phyloP scores from a whole-genome alignment of 108 stramenopile genomes.

The Epipyxis sp. region DNA sequence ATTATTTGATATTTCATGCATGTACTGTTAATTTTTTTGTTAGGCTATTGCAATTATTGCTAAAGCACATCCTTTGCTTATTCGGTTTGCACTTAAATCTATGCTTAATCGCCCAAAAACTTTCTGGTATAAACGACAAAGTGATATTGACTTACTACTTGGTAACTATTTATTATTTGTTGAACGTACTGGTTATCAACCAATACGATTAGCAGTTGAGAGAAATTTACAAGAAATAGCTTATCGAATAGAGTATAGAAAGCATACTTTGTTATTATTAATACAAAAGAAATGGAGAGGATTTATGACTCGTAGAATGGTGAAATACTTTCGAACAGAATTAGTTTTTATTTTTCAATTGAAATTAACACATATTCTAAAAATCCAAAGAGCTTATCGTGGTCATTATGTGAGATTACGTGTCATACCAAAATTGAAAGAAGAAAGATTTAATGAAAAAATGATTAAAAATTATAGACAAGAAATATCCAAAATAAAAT shows the following conservation, averaged over 20 bases:
- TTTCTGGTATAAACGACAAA: slow-evolving; percentile 13
- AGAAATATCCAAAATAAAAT: not conserved
- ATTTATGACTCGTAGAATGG: slow-evolving; percentile 21
- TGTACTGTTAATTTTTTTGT: no score
- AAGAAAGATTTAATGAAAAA: not conserved
- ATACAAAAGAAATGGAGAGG: slow-evolving; percentile 28
- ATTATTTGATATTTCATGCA: no score
- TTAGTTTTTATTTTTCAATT: not conserved
- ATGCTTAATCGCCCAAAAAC: not conserved
- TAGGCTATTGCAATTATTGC: not conserved
- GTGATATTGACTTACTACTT: not conserved
- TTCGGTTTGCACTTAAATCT: not conserved
- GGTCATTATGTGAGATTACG: slow-evolving; percentile 1
- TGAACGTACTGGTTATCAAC: slow-evolving; percentile 25
- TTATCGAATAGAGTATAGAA: not conserved
- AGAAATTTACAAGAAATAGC: not conserved
- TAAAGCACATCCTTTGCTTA: slow-evolving; percentile 11
- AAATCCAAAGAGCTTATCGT: slow-evolving; percentile 9
- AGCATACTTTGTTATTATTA: not conserved
- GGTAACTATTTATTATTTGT: slow-evolving; percentile 3
- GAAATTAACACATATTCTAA: not conserved
- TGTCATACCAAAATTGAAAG: not conserved
- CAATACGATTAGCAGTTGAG: slow-evolving; percentile 18
- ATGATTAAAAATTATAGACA: not conserved
- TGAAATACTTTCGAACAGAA: not conserved